phyloP scores from a whole-genome alignment of 345 rosid species.

The Bruguiera sexangula region DNA sequence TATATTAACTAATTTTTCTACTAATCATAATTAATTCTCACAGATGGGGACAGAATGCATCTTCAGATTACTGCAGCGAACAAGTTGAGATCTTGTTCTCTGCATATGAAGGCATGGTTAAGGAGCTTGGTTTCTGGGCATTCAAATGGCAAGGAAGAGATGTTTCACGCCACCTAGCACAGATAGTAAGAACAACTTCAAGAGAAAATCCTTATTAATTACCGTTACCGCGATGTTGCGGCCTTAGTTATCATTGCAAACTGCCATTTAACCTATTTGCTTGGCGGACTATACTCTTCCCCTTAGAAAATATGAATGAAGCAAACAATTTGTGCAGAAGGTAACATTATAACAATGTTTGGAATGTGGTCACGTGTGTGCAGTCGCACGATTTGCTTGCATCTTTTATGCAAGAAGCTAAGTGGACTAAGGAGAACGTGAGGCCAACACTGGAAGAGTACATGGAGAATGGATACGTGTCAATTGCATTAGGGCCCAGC shows the following conservation, averaged over 20 bases:
- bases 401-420: slow-evolving; percentile 8
- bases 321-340: not conserved
- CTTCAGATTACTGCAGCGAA: slow-evolving; percentile 11
- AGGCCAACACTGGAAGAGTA: slow-evolving; percentile 19
- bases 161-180: slow-evolving; percentile 8
- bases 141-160: slow-evolving; percentile 7
- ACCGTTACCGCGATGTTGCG: too few species aligned
- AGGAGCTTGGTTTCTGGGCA: slow-evolving; percentile 12
- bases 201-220: not conserved
- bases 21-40: not conserved
- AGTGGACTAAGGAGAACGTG: slow-evolving; percentile 7
- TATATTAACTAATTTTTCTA: not conserved
- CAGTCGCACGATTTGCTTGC: slow-evolving; percentile 18
- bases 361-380: not conserved
- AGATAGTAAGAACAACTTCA: slow-evolving; percentile 7
- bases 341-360: not conserved
- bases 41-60: slow-evolving; percentile 15
- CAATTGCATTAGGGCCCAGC: slow-evolving; percentile 19
- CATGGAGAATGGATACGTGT: slow-evolving; percentile 12
- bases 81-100: slow-evolving; percentile 19
- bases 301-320: not conserved
- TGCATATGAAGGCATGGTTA: slow-evolving; percentile 13
- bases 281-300: not conserved
- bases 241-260: not conserved
- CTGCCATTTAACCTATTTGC: too few species aligned